Evolutionary conservation across 2,329 filamentous ascomycete genomes (phyloP), one percentile per base, ranked within the genome.

Genomic region (Colletotrichum paranaense): DNA sequence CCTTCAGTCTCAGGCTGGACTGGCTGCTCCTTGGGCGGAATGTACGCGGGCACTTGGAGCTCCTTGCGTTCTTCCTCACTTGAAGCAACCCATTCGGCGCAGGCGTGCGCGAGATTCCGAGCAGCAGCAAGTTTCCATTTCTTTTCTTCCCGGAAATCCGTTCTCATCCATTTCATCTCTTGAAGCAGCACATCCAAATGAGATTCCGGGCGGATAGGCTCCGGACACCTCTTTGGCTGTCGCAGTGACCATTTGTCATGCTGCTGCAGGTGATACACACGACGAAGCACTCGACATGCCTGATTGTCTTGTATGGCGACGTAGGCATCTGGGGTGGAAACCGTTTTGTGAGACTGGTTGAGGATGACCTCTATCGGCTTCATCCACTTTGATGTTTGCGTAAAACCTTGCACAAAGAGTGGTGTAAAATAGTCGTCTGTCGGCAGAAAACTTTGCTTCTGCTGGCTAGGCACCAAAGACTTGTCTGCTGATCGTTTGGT

Each of bases 101-200:
- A 98, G 78, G 93, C 94, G 78, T 92, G 87, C 1, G 95, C 97
- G 73, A 98, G 87, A 70, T 92, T 95, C 72, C 92, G 92, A 5
- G 95, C 95, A 46, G 93, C 89, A 2, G 93, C 90, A 79, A 91
- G 92, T 84, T 98, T 98, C 95, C 95, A 98, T 81, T 97, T 98
- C 53, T 95, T 88, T 81, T 98, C 97, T 82, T 98, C 94, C 64
- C 93, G 90, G 79, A 98, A 98, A 82, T 99, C 97, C 1, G 95
- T 98, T 63, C 95, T 91, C 94, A 99, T 97, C 96, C 96, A 98
- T 81, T 95, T 97, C 90, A 96, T 94, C 84, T 99, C 95, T 77
- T 95, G 90, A 38, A 99, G 85, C 68, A 98, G 82, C 65, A 96
- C 89, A 83, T 99, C 97, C 90, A 92, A 94, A 77, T 98, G 96